Evolutionary conservation across 768 basidiomycete genomes (phyloP), one percentile per base, ranked within the genome.

Genomic region (Auricularia auricula-judae): DNA sequence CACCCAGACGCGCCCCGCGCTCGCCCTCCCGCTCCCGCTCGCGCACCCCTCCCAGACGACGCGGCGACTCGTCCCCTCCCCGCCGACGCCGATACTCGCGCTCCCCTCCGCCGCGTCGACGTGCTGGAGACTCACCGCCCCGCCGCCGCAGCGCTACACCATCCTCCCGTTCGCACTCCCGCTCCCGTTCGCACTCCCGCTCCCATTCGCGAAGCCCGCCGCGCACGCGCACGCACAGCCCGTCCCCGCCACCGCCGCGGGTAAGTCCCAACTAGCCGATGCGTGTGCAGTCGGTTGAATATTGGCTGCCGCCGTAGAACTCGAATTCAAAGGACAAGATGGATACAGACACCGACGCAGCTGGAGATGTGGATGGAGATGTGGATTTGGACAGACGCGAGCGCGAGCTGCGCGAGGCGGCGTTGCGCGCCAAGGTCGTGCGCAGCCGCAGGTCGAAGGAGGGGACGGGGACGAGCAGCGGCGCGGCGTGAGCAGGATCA

Each of bases 351-450:
- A 29, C 23, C 23, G 23, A 29, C 29, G 29, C 29, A 29, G 29
- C 29, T 29, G 29, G 29, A 29, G 29, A 29, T 29, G 23, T 29
- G 23, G 56, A 59, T 36, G 56, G 56, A 59, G 56, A 59, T 18
- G 56, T 59, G 7, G 56, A 59, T 18, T 76, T 93, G 56, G 83
- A 84, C 69, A 82, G 77, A 68, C 75, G 87, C 65, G 91, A 93
- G 71, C 91, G 82, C 67, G 91, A 93, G 70, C 71, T 92, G 66
- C 92, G 91, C 72, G 91, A 93, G 69, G 84, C 77, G 71, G 89
- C 90, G 14, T 73, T 93, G 71, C 82, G 91, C 70, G 91, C 92
- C 71, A 93, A 93, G 72, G 91, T 93, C 58, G 79, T 86, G 63
- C 56, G 56, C 56, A 35, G 29, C 14, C 29, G 56, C 56, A 54